phyloP scores from a whole-genome alignment of 805 yeast species.

The Lipomyces orientalis region DNA sequence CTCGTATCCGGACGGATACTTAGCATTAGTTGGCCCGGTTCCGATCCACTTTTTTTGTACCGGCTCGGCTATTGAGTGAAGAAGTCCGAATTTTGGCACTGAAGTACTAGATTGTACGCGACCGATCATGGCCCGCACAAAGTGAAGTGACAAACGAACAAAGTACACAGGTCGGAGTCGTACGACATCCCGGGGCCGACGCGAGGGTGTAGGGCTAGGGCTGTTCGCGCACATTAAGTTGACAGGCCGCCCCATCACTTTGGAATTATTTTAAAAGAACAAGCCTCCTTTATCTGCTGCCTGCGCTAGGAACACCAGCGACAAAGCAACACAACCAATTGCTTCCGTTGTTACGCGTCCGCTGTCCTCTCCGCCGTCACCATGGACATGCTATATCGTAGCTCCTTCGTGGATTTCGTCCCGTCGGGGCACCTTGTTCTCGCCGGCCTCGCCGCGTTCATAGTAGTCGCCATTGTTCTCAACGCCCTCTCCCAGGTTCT shows the following conservation, averaged over 20 bases:
- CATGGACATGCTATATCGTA: background rate
- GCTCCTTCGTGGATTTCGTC: background rate
- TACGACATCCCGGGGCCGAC: no score
- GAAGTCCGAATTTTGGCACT: no score
- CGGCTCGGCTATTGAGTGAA: no score
- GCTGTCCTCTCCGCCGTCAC: background rate
- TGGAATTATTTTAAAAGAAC: background rate
- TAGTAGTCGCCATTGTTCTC: conserved; percentile 38
- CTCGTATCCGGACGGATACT: background rate
- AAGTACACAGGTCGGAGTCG: no score
- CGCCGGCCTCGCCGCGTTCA: conserved; percentile 14
- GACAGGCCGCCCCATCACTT: background rate
- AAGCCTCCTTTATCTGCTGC: background rate
- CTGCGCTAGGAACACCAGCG: background rate
- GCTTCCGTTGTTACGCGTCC: background rate
- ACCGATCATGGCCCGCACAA: no score
- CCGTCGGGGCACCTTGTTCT: conserved; percentile 8
- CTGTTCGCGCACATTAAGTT: no score
- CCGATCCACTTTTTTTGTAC: background rate
- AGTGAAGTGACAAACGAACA: no score
- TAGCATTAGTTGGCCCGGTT: background rate
- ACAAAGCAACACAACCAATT: background rate
- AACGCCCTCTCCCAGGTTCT: conserved; percentile 47
- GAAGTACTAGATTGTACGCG: no score
- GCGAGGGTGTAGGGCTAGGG: no score